Conservation (phyloP, 2,329 filamentous ascomycete species). For the Pseudogymnoascus sp. region DNA sequence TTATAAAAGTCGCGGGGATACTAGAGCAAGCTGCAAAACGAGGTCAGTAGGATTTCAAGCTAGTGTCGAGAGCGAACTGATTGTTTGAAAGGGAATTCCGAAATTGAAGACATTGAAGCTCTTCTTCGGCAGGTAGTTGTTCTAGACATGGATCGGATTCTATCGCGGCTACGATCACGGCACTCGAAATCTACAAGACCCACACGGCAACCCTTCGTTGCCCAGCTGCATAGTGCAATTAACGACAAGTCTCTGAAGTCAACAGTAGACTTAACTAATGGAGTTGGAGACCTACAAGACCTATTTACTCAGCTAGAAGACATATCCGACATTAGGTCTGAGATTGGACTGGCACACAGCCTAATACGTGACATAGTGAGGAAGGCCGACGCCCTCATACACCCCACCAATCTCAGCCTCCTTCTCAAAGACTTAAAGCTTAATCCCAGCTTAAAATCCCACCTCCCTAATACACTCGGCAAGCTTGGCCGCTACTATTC, state of each 20-base stretch:
- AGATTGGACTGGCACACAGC: not conserved
- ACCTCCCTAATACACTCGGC: slow-evolving; percentile 21
- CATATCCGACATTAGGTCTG: not conserved
- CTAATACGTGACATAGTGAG: slow-evolving; percentile 12
- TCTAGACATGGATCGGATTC: slow-evolving; percentile 19
- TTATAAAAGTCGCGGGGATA: slow-evolving; percentile 14
- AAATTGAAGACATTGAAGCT: slow-evolving; percentile 15
- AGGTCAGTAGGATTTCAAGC: slow-evolving; percentile 10
- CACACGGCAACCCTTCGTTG: too few species aligned
- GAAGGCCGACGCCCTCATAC: slow-evolving; percentile 1
- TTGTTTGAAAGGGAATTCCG: slow-evolving; percentile 10
- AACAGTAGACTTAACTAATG: not conserved
- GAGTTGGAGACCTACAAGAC: not conserved
- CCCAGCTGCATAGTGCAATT: slow-evolving; percentile 10
- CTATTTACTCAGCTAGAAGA: slow-evolving; percentile 14
- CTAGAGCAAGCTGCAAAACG: slow-evolving; percentile 17
- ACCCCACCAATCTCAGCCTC: not conserved
- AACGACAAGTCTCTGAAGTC: slow-evolving; percentile 11
- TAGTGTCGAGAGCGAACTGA: not conserved
- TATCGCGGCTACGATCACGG: slow-evolving; percentile 20
- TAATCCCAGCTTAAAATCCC: slow-evolving; percentile 14
- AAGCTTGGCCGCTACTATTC: slow-evolving; percentile 27
- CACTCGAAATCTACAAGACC: not conserved
- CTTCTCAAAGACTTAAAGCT: slow-evolving; percentile 8
- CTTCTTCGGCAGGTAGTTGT: slow-evolving; percentile 18